These are phyloP conservation scores for Microcyclosporella mali DNA, from an alignment of 2,329 filamentous ascomycete species.

Conservation along the genomic window DNA sequence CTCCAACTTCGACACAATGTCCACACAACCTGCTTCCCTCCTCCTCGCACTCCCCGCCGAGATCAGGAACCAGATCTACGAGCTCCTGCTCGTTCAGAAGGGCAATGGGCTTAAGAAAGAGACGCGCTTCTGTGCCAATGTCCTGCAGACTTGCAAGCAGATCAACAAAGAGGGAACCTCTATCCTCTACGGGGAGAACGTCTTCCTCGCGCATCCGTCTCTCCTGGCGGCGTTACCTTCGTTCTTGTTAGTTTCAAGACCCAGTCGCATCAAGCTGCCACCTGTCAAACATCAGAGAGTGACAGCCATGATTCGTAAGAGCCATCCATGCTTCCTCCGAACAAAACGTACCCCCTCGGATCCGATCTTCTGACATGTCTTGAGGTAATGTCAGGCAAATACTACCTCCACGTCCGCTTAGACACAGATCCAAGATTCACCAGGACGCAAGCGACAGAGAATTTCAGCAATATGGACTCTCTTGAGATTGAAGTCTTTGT, in stretches of 20 bases:
- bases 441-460: conserved; percentile 32
- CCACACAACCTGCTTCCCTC: neutral
- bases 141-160: conserved; percentile 39
- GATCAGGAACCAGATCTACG: neutral
- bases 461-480: conserved; percentile 42
- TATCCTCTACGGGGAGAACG: conserved; percentile 46
- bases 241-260: conserved; percentile 31
- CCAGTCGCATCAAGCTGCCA: conserved; percentile 16
- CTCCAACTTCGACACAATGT: neutral
- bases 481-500: conserved; percentile 45
- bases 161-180: conserved; percentile 38
- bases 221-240: conserved; percentile 41
- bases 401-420: conserved; percentile 42
- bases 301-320: conserved; percentile 1
- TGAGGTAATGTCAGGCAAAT: conserved; percentile 36
- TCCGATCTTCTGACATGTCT: conserved; percentile 8
- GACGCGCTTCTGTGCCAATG: conserved; percentile 34
- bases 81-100: conserved; percentile 1
- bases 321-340: too few relatives aligned
- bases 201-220: conserved; percentile 45
- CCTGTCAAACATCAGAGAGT: conserved; percentile 32
- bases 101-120: neutral
- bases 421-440: conserved; percentile 47
- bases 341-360: too few relatives aligned
- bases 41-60: neutral